phyloP scores from a whole-genome alignment of 805 yeast genomes.

The Dipodascopsis tothii region DNA sequence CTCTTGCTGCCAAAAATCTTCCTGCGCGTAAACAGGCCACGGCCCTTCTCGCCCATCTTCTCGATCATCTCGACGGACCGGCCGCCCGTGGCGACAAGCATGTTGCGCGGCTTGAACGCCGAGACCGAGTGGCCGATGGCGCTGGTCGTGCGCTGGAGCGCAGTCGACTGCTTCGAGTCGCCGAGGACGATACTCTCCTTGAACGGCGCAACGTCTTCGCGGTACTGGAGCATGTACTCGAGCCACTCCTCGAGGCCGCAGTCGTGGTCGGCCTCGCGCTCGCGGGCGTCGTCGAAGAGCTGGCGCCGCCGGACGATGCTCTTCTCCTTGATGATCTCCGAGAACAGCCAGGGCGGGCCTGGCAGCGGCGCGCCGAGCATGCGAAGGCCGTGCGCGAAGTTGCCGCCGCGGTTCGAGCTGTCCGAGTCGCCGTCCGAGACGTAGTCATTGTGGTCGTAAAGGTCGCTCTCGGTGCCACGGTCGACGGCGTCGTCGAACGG shows the following conservation, averaged over 20 bases:
- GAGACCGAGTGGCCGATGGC: conserved; percentile 13
- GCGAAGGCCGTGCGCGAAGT: too few species aligned
- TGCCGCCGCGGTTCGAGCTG: too few species aligned
- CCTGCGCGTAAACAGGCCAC: conserved; percentile 8
- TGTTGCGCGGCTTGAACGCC: conserved; percentile 8
- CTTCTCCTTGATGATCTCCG: conserved; percentile 5
- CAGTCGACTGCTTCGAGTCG: not conserved
- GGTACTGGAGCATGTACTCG: conserved; percentile 13
- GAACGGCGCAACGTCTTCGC: conserved; percentile 10
- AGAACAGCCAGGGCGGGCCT: conserved; percentile 5
- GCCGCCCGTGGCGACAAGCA: conserved; percentile 10
- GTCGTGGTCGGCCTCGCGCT: conserved; percentile 5
- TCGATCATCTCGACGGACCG: conserved; percentile 16
- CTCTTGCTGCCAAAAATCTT: conserved; percentile 9
- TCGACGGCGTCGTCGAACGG: too few species aligned
- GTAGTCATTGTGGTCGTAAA: too few species aligned
- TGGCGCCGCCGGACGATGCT: conserved; percentile 4
- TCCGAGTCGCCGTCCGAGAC: too few species aligned
- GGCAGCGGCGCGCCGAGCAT: too few species aligned
- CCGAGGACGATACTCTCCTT: not conserved
- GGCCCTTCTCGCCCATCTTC: conserved; percentile 12
- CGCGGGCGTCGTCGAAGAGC: conserved; percentile 10
- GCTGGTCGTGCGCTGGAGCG: conserved; percentile 14
- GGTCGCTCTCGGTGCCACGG: too few species aligned
- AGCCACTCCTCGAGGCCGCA: conserved; percentile 15